Base-by-base conservation (phyloP, 257 asterid genomes). In the Scutellaria galericulata region DNA sequence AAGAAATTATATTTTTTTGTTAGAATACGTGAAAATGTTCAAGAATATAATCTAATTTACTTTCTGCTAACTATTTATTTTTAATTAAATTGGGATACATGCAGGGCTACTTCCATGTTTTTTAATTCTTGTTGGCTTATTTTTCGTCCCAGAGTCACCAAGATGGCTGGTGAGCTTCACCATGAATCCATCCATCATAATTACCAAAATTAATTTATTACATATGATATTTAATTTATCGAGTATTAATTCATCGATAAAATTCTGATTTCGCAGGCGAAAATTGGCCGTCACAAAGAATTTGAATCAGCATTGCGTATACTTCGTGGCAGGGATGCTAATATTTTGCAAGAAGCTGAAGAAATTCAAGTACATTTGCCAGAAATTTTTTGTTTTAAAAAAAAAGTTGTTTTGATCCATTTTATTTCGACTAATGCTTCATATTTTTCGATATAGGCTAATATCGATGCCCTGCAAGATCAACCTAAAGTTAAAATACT, bases 71-170 rank as follows among this genome's bases (percentile, higher is more conserved):
- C 27, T 24, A 24, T 1, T 24, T 18, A 18, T 18, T 18, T 18
- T 18, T 18, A 18, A 31, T 31, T 31, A 2, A 31, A 31, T 31
- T 31, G 5, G 37, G 61, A 24, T 64, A 42, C 71, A 60, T 80
- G 81, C 58, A 91, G 97, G 98, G 44, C 53, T 91, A 67, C 53
- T 93, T 57, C 98, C 98, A 4, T 90, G 98, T 66, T 14, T 81
- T 70, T 14, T 93, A 42, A 80, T 87, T 68, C 82, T 93, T 13
- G 81, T 83, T 27, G 97, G 98, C 62, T 79, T 90, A 6, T 80
- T 83, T 72, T 89, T 89, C 78, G 83, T 90, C 79, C 98, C 98
- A 0, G 98, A 93, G 77, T 93, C 98, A 12, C 98, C 98, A 14
- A 83, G 97, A 81, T 91, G 98, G 98, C 96, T 93, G 93, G 98